These are phyloP conservation scores for Cymbopogon citratus DNA, from an alignment of 176 grass and related monocot genomes.

Conservation along the genomic window DNA sequence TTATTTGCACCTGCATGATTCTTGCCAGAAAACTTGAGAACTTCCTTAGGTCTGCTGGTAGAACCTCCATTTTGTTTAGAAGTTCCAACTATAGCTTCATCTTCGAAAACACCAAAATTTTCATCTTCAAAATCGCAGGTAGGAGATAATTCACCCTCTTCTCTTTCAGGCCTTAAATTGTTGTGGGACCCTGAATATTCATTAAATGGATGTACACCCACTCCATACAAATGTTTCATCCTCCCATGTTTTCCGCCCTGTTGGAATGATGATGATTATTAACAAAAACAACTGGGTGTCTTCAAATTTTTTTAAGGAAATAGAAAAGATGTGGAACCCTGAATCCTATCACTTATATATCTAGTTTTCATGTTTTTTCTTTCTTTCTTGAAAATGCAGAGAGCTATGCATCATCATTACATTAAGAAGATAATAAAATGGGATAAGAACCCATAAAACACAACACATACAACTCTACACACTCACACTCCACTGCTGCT, in stretches of 20 bases:
- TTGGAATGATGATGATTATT: conserved; percentile 19
- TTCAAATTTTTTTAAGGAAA: conserved; percentile 1
- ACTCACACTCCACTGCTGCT: too few species aligned
- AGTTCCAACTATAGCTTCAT: background rate
- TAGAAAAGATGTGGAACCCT: background rate
- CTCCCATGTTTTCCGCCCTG: conserved; percentile 43
- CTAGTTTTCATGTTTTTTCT: background rate
- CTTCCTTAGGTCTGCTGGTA: conserved; percentile 40
- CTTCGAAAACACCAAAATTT: conserved; percentile 71
- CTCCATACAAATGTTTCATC: conserved; percentile 57
- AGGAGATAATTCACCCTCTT: conserved; percentile 96
- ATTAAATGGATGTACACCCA: conserved; percentile 65
- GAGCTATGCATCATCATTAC: too few species aligned
- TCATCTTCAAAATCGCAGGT: conserved; percentile 94
- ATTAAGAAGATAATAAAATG: too few species aligned
- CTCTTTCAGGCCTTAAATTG: conserved; percentile 77
- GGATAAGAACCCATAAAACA: too few species aligned
- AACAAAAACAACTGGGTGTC: conserved; percentile 16
- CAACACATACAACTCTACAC: too few species aligned
- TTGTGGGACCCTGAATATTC: conserved; percentile 34
- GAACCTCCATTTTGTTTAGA: conserved; percentile 56
- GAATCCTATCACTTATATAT: background rate
- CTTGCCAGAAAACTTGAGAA: conserved; percentile 41
- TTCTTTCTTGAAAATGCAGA: too few species aligned
- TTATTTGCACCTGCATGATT: conserved; percentile 84